These are phyloP conservation scores for Eucalyptus polyanthemos DNA, from an alignment of 345 rosid genomes.

Conservation along the genomic window DNA sequence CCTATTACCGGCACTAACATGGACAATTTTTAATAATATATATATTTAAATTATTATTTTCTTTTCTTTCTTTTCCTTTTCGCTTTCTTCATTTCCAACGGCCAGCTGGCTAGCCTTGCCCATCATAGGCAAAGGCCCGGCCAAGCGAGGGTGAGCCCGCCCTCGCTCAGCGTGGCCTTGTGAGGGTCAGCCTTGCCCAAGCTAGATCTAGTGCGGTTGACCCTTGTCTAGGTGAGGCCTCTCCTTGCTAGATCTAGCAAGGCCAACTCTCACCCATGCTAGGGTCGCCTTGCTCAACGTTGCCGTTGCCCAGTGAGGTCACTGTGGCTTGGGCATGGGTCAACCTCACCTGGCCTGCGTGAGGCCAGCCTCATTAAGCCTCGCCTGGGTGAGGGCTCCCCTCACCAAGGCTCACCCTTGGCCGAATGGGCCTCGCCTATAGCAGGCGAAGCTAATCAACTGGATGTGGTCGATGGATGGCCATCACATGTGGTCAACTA, in stretches of 20 bases:
- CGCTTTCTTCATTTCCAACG: no score
- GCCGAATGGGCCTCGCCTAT: rapidly evolving
- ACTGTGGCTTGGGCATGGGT: rapidly evolving
- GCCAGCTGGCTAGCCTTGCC: no score
- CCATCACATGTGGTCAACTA: rapidly evolving
- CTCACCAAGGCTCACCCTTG: no score
- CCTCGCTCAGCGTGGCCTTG: rapidly evolving
- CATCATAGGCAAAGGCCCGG: rapidly evolving
- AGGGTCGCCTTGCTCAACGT: rapidly evolving
- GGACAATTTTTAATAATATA: no score
- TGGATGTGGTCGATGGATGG: rapidly evolving
- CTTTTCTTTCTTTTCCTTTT: no score
- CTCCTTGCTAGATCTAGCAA: rapidly evolving
- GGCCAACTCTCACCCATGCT: rapidly evolving
- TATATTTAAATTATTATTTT: no score
- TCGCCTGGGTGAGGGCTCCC: no score
- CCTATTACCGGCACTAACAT: no score
- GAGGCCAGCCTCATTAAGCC: rapidly evolving
- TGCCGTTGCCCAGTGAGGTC: rapidly evolving
- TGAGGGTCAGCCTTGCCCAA: no score
- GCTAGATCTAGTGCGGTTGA: no score
- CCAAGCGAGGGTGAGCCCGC: no score
- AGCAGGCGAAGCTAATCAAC: rapidly evolving
- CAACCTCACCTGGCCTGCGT: rapidly evolving
- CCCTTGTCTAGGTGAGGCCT: no score